Percentiles rank a stretch among this genome's conserved stretches.
Conservation (phyloP, 1,139 yeast species). For the Taiozyma onychis region DNA sequence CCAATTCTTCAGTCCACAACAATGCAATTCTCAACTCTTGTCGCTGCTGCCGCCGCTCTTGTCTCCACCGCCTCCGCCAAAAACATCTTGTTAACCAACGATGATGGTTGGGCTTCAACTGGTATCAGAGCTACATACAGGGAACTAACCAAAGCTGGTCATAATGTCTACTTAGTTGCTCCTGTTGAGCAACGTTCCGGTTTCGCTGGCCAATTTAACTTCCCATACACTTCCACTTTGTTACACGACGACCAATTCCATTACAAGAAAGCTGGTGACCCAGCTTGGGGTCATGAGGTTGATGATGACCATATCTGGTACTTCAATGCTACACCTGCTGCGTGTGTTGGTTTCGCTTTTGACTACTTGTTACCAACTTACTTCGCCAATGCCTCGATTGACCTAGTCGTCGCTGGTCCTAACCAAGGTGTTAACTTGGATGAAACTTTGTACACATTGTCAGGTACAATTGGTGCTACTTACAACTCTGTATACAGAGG, state of each 20-base stretch:
- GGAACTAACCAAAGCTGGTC: slow-evolving; percentile 48
- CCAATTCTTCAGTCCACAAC: not conserved
- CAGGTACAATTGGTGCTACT: slow-evolving; percentile 43
- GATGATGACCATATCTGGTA: slow-evolving; percentile 40
- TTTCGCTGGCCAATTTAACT: slow-evolving; percentile 47
- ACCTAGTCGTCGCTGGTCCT: slow-evolving; percentile 41
- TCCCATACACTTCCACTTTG: slow-evolving; percentile 35
- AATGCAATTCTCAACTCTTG: slow-evolving; percentile 8
- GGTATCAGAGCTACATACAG: slow-evolving; percentile 56
- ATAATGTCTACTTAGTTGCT: slow-evolving; percentile 49
- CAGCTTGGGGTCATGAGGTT: slow-evolving; percentile 40
- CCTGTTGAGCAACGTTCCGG: slow-evolving; percentile 59
- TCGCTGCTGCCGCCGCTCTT: slow-evolving; percentile 8
- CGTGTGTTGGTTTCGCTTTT: slow-evolving; percentile 37
- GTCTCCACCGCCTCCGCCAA: slow-evolving; percentile 22
- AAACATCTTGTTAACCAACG: slow-evolving; percentile 52
- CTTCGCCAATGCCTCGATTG: slow-evolving; percentile 32
- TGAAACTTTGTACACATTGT: slow-evolving; percentile 31
- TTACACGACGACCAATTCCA: slow-evolving; percentile 34
- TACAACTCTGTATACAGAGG: slow-evolving; percentile 40
- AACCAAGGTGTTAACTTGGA: slow-evolving; percentile 41
- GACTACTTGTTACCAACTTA: slow-evolving; percentile 35
- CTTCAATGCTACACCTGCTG: slow-evolving; percentile 41
- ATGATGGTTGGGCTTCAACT: slow-evolving; percentile 56
- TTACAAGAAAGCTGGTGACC: slow-evolving; percentile 35